These are phyloP conservation scores for Gossypium trilobum DNA, from an alignment of 441 rosid species.

Conservation along the genomic window DNA sequence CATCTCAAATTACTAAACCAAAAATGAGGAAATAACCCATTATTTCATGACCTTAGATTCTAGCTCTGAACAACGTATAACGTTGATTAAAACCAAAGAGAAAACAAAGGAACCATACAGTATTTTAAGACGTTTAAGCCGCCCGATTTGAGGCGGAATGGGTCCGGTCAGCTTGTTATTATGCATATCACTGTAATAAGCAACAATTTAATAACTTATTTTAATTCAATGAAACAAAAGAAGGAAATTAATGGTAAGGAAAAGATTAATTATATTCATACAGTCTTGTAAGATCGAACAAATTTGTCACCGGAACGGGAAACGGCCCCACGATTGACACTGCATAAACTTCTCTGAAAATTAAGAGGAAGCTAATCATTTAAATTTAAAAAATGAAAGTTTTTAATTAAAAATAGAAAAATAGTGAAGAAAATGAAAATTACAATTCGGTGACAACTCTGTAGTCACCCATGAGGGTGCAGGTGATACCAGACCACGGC, in stretches of 20 bases:
- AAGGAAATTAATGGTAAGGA: neutral
- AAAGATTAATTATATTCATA: slow-evolving; percentile 31
- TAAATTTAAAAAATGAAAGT: neutral
- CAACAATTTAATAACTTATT: neutral
- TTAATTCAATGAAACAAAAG: neutral
- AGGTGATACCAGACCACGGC: slow-evolving; percentile 81
- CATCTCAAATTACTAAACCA: slow-evolving; percentile 65
- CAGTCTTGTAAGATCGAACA: slow-evolving; percentile 68
- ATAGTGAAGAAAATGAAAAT: neutral
- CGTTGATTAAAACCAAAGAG: neutral
- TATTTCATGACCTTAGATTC: neutral
- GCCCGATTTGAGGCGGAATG: slow-evolving; percentile 72
- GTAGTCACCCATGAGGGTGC: slow-evolving; percentile 55
- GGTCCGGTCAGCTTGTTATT: slow-evolving; percentile 88
- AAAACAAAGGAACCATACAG: slow-evolving; percentile 38
- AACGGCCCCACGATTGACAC: slow-evolving; percentile 72
- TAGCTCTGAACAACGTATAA: too few species aligned
- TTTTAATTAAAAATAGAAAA: neutral
- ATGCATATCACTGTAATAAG: slow-evolving; percentile 59
- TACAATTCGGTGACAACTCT: slow-evolving; percentile 66
- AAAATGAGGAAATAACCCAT: slow-evolving; percentile 1
- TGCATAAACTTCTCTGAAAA: slow-evolving; percentile 64
- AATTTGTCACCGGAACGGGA: slow-evolving; percentile 64
- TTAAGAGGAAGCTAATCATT: neutral
- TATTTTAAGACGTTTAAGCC: slow-evolving; percentile 65